Percentiles rank a stretch among this genome's conserved stretches.
phyloP scores from a whole-genome alignment of 352 stramenopile species.

The Globisporangium lucens region DNA sequence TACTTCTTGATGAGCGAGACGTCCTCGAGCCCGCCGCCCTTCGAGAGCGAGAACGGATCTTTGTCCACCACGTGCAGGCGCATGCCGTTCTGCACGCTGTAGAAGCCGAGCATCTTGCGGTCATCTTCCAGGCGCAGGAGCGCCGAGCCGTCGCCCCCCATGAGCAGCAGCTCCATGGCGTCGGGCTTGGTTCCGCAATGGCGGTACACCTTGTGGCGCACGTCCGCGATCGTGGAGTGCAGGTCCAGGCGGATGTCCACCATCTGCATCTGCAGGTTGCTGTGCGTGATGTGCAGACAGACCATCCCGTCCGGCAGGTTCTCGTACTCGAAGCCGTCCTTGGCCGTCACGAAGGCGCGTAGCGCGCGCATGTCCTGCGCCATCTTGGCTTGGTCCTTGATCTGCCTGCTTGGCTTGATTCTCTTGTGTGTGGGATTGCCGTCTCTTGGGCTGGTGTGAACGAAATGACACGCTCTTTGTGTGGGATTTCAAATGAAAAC shows the following conservation, averaged over 20 bases:
- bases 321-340: conserved; percentile 86
- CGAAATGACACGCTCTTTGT: too few species aligned
- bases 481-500: too few species aligned
- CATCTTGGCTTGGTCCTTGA: conserved; percentile 29
- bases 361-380: conserved; percentile 68
- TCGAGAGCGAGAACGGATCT: conserved; percentile 95
- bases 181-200: conserved; percentile 94
- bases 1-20: conserved; percentile 97
- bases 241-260: conserved; percentile 97
- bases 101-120: conserved; percentile 89
- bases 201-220: conserved; percentile 93
- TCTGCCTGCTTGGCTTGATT: background rate
- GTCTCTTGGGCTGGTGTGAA: background rate
- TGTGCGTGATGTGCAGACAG: conserved; percentile 96
- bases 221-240: conserved; percentile 83
- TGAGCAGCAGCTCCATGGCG: conserved; percentile 78
- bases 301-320: conserved; percentile 87
- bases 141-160: conserved; percentile 49
- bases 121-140: conserved; percentile 67
- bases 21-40: conserved; percentile 95
- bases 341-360: conserved; percentile 78
- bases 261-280: conserved; percentile 95
- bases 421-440: background rate
- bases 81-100: conserved; percentile 89
- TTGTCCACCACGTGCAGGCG: conserved; percentile 94